Base-by-base conservation (phyloP, 176 grass and related monocot genomes). In the Carex scoparia region DNA sequence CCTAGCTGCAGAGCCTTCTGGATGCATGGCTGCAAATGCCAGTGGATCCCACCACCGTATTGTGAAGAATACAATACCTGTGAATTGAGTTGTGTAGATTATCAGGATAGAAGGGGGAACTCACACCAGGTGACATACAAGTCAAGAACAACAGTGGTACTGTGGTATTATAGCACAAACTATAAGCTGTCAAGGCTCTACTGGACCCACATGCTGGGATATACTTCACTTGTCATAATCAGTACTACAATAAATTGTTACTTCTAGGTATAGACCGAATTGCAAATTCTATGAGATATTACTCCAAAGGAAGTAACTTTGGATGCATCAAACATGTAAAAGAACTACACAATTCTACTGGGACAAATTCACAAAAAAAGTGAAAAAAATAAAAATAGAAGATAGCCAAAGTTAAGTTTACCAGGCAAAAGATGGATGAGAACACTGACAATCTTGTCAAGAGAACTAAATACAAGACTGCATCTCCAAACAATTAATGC, bases 341-440 rank as follows among this genome's bases (percentile, higher is more conserved):
- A 42, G 4, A 62, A 38, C 7, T 10, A 11, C 30, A 11, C 30
- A 81, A 48, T 64, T 38, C 15, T 27, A 62, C 38, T 46, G 60
- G 13, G 32, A 62, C 3, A 64, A 42, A 62, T 42, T 38, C 58
- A 64, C 79, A 81, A 64, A 44, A 63, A 16, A 61, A 23, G 23
- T n/a, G 0, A 4, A 40, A 4, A 40, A 40, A 5, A 40, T 0
- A 51, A 2, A 75, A 38, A 81, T 37, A 27, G 64, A 44, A 46
- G 32, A 81, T 23, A 7, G 57, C 30, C 65, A 32, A 37, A 89
- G 19, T 81, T 67, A 19, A 84, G 8, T 90, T 84, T 87, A 98
- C 96, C 96, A 63, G 96, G 96, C 66, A 98, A 92, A 76, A 98
- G 93, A 90, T 98, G 96, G 84, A 98, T 98, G 80, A 98, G 88